Conservation (phyloP, 495 filamentous ascomycete genomes). For the Pseudoneurospora amorphoporcata region DNA sequence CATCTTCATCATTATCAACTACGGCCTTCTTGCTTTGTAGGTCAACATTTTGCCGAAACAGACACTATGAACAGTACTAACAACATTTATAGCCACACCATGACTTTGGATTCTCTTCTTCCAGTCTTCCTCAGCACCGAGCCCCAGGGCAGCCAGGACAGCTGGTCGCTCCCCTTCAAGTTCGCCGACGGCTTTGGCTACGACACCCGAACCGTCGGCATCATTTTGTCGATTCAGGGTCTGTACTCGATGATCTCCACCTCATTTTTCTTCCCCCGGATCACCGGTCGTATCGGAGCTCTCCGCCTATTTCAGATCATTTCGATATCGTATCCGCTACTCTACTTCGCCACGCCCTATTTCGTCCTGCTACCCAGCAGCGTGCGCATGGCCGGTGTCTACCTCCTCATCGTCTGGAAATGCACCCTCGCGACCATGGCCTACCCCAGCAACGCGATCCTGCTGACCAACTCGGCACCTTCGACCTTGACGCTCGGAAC, state of each 20-base stretch:
- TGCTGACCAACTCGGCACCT: constrained; percentile 76
- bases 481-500: constrained; percentile 71
- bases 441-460: constrained; percentile 76
- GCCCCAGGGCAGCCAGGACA: constrained; percentile 29
- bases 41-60: constrained; percentile 23
- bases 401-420: constrained; percentile 71
- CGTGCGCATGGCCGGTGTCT: constrained; percentile 62
- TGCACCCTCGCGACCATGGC: constrained; percentile 77
- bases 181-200: constrained; percentile 83
- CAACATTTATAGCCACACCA: constrained; percentile 47
- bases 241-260: constrained; percentile 78
- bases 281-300: constrained; percentile 61
- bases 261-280: constrained; percentile 67
- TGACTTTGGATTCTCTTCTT: constrained; percentile 88
- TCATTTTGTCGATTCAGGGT: constrained; percentile 84
- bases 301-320: constrained; percentile 72
- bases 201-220: constrained; percentile 69
- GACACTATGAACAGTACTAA: not conserved
- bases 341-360: constrained; percentile 84
- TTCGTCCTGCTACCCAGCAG: constrained; percentile 67
- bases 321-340: constrained; percentile 71
- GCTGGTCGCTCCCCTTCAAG: constrained; percentile 59
- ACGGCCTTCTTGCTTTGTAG: constrained; percentile 93
- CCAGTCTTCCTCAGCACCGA: constrained; percentile 84
- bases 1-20: constrained; percentile 71